Conservation (phyloP, 2,329 filamentous ascomycete species). For the Pseudogymnoascus sp. region DNA sequence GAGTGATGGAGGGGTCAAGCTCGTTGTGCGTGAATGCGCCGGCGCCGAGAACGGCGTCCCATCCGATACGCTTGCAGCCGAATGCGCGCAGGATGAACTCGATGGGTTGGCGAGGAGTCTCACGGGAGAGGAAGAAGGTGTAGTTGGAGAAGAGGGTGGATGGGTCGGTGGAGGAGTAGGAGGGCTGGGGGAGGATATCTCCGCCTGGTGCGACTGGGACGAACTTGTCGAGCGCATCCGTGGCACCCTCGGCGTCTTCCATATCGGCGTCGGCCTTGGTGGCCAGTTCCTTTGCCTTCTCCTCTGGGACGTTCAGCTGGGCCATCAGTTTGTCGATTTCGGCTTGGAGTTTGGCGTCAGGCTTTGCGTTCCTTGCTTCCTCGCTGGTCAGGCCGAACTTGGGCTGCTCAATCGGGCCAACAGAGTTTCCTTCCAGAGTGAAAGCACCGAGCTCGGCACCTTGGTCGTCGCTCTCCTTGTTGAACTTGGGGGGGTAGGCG, state of each 20-base stretch:
- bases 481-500: slow-evolving; percentile 94
- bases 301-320: slow-evolving; percentile 53
- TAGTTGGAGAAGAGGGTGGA: slow-evolving; percentile 77
- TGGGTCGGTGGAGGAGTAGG: slow-evolving; percentile 56
- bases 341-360: slow-evolving; percentile 56
- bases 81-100: slow-evolving; percentile 93
- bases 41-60: slow-evolving; percentile 84
- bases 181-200: slow-evolving; percentile 77
- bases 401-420: slow-evolving; percentile 45
- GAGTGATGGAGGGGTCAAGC: slow-evolving; percentile 80
- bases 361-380: slow-evolving; percentile 38
- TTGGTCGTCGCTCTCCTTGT: slow-evolving; percentile 76
- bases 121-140: slow-evolving; percentile 88
- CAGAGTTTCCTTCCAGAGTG: slow-evolving; percentile 71
- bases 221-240: slow-evolving; percentile 79
- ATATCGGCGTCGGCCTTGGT: slow-evolving; percentile 35
- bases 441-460: slow-evolving; percentile 88
- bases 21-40: slow-evolving; percentile 90
- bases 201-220: slow-evolving; percentile 76
- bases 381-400: slow-evolving; percentile 47
- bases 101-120: slow-evolving; percentile 81
- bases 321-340: slow-evolving; percentile 63
- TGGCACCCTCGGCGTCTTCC: slow-evolving; percentile 39
- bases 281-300: slow-evolving; percentile 36
- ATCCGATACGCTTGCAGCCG: slow-evolving; percentile 91